These are phyloP conservation scores for Benincasa hispida DNA, from an alignment of 306 rosid genomes.

Conservation along the genomic window DNA sequence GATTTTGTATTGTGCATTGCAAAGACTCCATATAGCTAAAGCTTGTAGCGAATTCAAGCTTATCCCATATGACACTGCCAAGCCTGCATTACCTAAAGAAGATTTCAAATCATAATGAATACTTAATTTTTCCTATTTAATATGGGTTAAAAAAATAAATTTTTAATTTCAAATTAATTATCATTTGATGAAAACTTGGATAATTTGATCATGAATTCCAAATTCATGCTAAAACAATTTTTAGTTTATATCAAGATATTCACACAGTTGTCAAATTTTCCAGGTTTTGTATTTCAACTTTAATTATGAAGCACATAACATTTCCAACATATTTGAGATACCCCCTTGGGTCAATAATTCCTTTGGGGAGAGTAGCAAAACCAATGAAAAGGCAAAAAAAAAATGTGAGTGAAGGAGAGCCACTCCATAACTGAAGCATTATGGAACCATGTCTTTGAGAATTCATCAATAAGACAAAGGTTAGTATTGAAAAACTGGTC, in stretches of 20 bases:
- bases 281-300: background rate
- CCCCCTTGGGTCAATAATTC: constrained; percentile 81
- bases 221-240: background rate
- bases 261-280: background rate
- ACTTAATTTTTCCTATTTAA: background rate
- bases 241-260: background rate
- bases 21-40: constrained; percentile 73
- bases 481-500: constrained; percentile 45
- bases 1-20: constrained; percentile 87
- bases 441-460: constrained; percentile 85
- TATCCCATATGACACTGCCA: constrained; percentile 91
- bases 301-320: background rate
- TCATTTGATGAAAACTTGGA: background rate
- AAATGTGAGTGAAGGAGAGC: constrained; percentile 92
- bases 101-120: constrained; percentile 3
- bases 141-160: background rate
- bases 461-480: constrained; percentile 48
- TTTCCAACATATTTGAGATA: background rate
- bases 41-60: constrained; percentile 73
- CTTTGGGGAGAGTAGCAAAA: constrained; percentile 75
- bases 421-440: constrained; percentile 85
- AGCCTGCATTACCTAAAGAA: constrained; percentile 70
- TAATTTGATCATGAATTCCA: background rate
- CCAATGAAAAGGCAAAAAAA: constrained; percentile 72
- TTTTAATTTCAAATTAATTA: background rate